Percentiles rank a stretch among this genome's conserved stretches.
These are phyloP conservation scores for Fusarium lyarnte DNA, from an alignment of 2,329 filamentous ascomycete species.

Conservation along the genomic window DNA sequence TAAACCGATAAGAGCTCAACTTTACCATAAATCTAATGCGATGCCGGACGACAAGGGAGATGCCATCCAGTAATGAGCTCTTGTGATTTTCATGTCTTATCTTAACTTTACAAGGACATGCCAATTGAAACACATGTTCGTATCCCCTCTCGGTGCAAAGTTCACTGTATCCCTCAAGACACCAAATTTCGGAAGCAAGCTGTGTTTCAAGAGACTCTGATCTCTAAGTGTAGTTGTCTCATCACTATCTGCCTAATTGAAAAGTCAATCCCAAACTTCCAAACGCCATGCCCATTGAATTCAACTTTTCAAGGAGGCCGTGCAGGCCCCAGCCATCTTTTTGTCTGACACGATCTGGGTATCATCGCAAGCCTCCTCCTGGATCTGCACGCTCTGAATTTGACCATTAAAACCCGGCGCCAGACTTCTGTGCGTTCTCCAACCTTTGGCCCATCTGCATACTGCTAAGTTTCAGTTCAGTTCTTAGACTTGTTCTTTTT, in stretches of 20 bases:
- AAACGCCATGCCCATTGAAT: conserved; percentile 29
- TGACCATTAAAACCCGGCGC: neutral
- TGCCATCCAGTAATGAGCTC: neutral
- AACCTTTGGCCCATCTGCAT: neutral
- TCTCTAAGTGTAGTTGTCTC: neutral
- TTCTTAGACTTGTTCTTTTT: conserved; percentile 48
- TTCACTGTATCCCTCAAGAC: neutral
- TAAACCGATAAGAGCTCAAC: conserved; percentile 1
- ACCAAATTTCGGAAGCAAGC: neutral
- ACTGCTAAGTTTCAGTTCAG: neutral
- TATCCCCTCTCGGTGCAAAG: too few species aligned
- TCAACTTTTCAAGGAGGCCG: conserved; percentile 5
- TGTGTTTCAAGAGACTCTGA: neutral
- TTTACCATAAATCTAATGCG: neutral
- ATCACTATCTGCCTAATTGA: neutral
- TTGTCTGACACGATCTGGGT: conserved; percentile 5
- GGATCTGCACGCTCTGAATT: neutral
- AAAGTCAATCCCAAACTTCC: conserved; percentile 2
- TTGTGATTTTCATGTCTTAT: neutral
- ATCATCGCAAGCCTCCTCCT: conserved; percentile 7
- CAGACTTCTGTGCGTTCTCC: neutral
- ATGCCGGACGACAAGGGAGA: neutral
- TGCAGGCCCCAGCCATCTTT: neutral
- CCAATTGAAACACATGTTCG: neutral
- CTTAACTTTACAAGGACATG: neutral